phyloP scores from a whole-genome alignment of 768 basidiomycete genomes.

The Pleurotus giganteus region DNA sequence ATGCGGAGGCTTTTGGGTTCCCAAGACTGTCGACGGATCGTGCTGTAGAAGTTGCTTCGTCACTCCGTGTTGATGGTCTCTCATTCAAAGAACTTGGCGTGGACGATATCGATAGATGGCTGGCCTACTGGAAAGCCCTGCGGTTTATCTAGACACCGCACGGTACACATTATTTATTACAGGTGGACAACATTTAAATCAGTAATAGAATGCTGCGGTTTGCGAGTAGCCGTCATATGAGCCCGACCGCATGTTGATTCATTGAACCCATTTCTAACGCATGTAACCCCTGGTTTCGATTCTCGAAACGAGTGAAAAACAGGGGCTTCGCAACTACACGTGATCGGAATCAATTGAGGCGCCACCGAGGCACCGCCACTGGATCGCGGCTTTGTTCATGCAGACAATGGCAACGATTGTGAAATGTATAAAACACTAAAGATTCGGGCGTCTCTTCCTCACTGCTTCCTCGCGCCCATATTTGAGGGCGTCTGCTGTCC shows the following conservation, averaged over 20 bases:
- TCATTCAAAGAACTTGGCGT: neutral
- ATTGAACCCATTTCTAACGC: no score
- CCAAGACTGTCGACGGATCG: constrained; percentile 15
- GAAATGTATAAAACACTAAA: neutral
- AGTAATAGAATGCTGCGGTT: no score
- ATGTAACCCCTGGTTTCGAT: no score
- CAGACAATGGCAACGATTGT: neutral
- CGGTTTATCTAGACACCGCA: neutral
- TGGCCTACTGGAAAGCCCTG: neutral
- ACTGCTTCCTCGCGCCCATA: neutral
- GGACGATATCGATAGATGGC: constrained; percentile 2
- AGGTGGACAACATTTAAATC: no score
- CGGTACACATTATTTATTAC: no score
- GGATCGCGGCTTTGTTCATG: no score
- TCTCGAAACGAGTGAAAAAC: no score
- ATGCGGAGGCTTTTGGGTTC: constrained; percentile 22
- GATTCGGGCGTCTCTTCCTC: neutral
- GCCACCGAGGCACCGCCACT: no score
- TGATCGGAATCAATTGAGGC: no score
- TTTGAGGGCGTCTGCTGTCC: neutral
- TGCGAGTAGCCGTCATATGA: no score
- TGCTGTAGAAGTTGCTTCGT: constrained; percentile 8
- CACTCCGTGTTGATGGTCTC: constrained; percentile 1
- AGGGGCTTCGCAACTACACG: no score
- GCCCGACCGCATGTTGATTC: no score